These are phyloP conservation scores for Leishmania lainsoni DNA, from an alignment of 208 protist genomes.

Conservation along the genomic window DNA sequence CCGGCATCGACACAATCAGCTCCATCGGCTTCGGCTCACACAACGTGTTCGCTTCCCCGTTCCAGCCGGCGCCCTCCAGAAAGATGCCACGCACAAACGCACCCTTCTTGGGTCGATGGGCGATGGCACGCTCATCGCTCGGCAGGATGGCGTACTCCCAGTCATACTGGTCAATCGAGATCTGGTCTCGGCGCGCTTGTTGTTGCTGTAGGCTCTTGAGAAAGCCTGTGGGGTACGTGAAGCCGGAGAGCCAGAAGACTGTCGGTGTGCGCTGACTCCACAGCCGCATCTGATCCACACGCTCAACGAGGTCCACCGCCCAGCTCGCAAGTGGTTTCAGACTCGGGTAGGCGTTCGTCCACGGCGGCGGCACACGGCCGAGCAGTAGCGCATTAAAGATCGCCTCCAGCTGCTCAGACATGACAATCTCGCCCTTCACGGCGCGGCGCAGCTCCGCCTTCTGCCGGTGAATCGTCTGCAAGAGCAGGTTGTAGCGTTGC, in stretches of 20 bases:
- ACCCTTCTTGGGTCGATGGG: conserved; percentile 93
- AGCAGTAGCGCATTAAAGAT: conserved; percentile 93
- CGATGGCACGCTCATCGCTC: conserved; percentile 91
- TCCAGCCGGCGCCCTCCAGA: conserved; percentile 98
- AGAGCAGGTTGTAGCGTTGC: conserved; percentile 96
- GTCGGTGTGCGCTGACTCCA: conserved; percentile 94
- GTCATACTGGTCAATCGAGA: conserved; percentile 97
- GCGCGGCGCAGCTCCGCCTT: conserved; percentile 93
- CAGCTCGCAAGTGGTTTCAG: conserved; percentile 97
- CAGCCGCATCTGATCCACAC: conserved; percentile 93
- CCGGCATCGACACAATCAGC: conserved; percentile 96
- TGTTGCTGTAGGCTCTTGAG: conserved; percentile 97
- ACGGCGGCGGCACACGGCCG: conserved; percentile 93
- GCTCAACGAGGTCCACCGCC: conserved; percentile 94
- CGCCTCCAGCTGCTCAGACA: conserved; percentile 96
- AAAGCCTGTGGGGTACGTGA: conserved; percentile 99
- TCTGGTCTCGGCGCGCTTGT: conserved; percentile 87
- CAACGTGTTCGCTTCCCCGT: conserved; percentile 85
- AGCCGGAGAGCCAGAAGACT: conserved; percentile 98
- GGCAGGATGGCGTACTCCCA: conserved; percentile 97
- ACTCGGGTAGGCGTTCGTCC: conserved; percentile 97
- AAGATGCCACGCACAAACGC: conserved; percentile 97
- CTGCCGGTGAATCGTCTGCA: conserved; percentile 90
- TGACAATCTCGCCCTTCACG: conserved; percentile 97
- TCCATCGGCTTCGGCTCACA: conserved; percentile 97